A percentile compares a stretch with the other conserved stretches of the same genome.
phyloP scores from a whole-genome alignment of 805 yeast genomes.

The Nakazawaea populi region DNA sequence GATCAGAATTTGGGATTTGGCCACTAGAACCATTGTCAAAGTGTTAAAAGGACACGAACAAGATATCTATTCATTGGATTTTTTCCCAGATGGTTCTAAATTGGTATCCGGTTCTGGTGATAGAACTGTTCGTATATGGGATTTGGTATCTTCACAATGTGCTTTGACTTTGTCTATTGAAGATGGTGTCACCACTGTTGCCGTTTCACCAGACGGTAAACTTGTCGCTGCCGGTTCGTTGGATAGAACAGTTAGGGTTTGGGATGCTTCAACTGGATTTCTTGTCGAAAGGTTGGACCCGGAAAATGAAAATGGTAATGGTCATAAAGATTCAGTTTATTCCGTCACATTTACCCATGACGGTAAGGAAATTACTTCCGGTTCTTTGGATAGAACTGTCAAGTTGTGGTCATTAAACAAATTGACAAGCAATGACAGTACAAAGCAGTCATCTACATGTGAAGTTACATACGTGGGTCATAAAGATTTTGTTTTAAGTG shows the following conservation, averaged over 20 bases:
- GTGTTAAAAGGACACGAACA: constrained; percentile 93
- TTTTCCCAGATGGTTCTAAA: constrained; percentile 89
- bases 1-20: constrained; percentile 94
- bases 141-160: constrained; percentile 83
- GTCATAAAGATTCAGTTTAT: constrained; percentile 94
- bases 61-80: constrained; percentile 93
- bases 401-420: constrained; percentile 90
- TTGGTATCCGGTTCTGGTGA: constrained; percentile 96
- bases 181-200: constrained; percentile 98
- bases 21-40: constrained; percentile 77
- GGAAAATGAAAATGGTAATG: constrained; percentile 82
- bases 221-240: constrained; percentile 94
- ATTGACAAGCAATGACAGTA: constrained; percentile 26
- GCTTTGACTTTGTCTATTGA: constrained; percentile 84
- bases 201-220: constrained; percentile 92
- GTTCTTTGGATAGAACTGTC: constrained; percentile 92
- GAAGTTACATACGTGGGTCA: constrained; percentile 94
- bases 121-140: constrained; percentile 95
- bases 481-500: constrained; percentile 91
- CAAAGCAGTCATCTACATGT: constrained; percentile 50
- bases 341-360: constrained; percentile 89
- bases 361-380: constrained; percentile 89
- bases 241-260: constrained; percentile 91
- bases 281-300: constrained; percentile 88
- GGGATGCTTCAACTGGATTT: constrained; percentile 93